These are phyloP conservation scores for Penicillium maclennaniae DNA, from an alignment of 495 filamentous ascomycete genomes.

Conservation along the genomic window DNA sequence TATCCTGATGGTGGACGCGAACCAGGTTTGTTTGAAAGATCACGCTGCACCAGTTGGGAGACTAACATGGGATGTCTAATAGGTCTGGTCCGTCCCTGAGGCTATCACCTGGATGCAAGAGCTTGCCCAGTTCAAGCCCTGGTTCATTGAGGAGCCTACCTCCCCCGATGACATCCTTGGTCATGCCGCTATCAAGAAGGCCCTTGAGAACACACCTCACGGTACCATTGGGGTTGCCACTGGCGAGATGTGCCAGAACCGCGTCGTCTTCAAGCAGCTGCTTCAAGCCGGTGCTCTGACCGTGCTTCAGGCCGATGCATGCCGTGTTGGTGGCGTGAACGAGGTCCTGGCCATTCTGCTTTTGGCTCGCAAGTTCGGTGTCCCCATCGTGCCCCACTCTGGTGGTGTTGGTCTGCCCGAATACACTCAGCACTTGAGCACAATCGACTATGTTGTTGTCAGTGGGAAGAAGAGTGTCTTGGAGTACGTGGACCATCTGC, in stretches of 20 bases:
- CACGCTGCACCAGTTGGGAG: not conserved
- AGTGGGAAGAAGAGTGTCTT: slow-evolving; percentile 75
- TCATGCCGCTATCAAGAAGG: slow-evolving; percentile 78
- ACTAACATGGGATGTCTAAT: not conserved
- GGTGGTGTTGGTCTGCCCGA: slow-evolving; percentile 90
- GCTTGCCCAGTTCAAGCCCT: slow-evolving; percentile 81
- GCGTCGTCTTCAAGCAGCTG: slow-evolving; percentile 91
- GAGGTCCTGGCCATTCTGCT: slow-evolving; percentile 89
- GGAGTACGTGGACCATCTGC: slow-evolving; percentile 90
- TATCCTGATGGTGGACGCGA: slow-evolving; percentile 91
- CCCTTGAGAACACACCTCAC: slow-evolving; percentile 59
- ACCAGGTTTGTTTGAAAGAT: slow-evolving; percentile 54
- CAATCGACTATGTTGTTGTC: slow-evolving; percentile 90
- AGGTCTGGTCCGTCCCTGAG: slow-evolving; percentile 87
- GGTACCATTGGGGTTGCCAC: slow-evolving; percentile 80
- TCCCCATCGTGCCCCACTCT: slow-evolving; percentile 84
- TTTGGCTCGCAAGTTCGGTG: slow-evolving; percentile 77
- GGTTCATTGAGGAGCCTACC: slow-evolving; percentile 98
- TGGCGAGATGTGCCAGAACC: slow-evolving; percentile 96
- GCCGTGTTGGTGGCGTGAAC: slow-evolving; percentile 86
- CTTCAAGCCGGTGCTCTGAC: slow-evolving; percentile 75
- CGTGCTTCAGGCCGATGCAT: slow-evolving; percentile 88
- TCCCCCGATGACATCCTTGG: slow-evolving; percentile 89
- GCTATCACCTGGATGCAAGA: slow-evolving; percentile 84
- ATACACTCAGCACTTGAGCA: slow-evolving; percentile 90